These are phyloP conservation scores for Clonostachys solani DNA, from an alignment of 2,329 filamentous ascomycete species.

Conservation along the genomic window DNA sequence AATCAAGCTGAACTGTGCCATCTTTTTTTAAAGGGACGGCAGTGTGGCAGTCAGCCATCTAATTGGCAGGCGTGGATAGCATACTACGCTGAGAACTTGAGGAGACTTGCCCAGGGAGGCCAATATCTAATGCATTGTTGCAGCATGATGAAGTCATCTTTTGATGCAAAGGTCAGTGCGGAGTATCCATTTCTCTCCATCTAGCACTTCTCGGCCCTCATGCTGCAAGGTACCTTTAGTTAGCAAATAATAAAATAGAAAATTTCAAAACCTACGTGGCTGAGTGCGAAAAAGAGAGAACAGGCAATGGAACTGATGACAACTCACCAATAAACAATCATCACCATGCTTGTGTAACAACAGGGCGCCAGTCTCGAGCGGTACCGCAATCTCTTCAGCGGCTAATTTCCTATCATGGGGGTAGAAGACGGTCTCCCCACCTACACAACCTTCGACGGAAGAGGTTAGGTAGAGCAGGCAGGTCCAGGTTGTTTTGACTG, in stretches of 20 bases:
- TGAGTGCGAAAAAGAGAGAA: slow-evolving; percentile 2
- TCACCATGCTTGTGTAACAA: slow-evolving; percentile 85
- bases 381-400: slow-evolving; percentile 65
- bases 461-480: slow-evolving; percentile 83
- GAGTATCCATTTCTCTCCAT: slow-evolving; percentile 88
- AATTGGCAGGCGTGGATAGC: no score
- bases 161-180: slow-evolving; percentile 75
- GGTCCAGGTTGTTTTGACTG: slow-evolving; percentile 75
- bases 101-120: no score
- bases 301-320: not conserved
- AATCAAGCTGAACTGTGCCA: no score
- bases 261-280: not conserved
- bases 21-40: no score
- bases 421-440: slow-evolving; percentile 91
- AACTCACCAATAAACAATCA: slow-evolving; percentile 72
- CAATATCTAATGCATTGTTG: no score
- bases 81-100: no score
- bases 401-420: slow-evolving; percentile 56
- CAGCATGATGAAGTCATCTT: slow-evolving; percentile 16
- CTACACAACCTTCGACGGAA: slow-evolving; percentile 66
- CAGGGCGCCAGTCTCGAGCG: slow-evolving; percentile 78
- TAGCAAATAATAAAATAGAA: slow-evolving; percentile 2
- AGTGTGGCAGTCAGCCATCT: no score
- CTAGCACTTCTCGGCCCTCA: slow-evolving; percentile 74
- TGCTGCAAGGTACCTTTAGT: slow-evolving; percentile 44